These are phyloP conservation scores for Euphorbia pulcherrima DNA, from an alignment of 345 rosid genomes.

Conservation along the genomic window DNA sequence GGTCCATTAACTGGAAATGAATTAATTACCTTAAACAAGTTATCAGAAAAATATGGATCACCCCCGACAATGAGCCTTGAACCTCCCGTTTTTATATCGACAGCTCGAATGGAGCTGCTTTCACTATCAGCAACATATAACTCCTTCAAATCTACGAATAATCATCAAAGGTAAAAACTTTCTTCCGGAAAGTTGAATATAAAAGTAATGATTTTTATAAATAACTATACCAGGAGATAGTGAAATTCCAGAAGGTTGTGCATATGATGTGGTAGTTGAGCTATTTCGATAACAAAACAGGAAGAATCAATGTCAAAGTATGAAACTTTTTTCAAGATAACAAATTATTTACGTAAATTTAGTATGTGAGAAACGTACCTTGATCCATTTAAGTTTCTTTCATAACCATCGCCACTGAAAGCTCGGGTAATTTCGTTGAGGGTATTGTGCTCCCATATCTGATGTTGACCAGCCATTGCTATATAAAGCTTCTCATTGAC, in stretches of 20 bases:
- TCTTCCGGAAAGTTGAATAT: background rate
- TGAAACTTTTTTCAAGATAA: background rate
- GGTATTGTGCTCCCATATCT: constrained; percentile 80
- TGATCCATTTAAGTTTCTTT: constrained; percentile 87
- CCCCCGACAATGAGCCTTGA: constrained; percentile 87
- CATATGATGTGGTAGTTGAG: constrained; percentile 70
- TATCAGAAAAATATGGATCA: constrained; percentile 72
- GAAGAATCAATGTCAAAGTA: constrained; percentile 12
- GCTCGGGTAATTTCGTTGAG: constrained; percentile 59
- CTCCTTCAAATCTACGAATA: constrained; percentile 53
- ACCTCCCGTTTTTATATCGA: constrained; percentile 81
- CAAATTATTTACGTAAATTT: background rate
- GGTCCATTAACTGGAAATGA: constrained; percentile 10
- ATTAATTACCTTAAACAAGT: constrained; percentile 70
- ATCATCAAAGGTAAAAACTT: constrained; percentile 8
- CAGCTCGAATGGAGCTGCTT: constrained; percentile 87
- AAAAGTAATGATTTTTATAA: constrained; percentile 1
- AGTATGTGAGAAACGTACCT: constrained; percentile 37
- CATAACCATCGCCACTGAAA: constrained; percentile 90
- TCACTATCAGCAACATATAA: constrained; percentile 88
- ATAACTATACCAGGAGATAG: constrained; percentile 56
- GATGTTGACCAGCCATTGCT: constrained; percentile 98
- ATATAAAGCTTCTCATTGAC: constrained; percentile 65
- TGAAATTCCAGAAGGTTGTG: constrained; percentile 93
- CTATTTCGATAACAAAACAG: constrained; percentile 39